Evolutionary conservation across 805 yeast species (phyloP).

Genomic region (Lachancea cidri): DNA sequence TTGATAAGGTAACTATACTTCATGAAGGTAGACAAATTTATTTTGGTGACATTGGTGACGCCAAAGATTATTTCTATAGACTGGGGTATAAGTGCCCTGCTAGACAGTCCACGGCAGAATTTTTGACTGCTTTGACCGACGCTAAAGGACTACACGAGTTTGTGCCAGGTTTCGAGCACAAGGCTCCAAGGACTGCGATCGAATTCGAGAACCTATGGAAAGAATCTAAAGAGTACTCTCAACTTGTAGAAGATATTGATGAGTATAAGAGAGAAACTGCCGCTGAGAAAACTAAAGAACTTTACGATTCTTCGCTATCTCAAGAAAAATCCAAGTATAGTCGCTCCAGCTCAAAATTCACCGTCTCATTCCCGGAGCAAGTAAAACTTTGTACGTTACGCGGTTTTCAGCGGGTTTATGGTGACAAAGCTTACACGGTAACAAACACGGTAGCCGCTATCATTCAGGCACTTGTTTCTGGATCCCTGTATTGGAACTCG

Average conservation of each 20-base stretch:
- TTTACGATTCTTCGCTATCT: conserved; percentile 27
- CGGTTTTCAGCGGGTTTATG: conserved; percentile 49
- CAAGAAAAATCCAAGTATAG: conserved; percentile 28
- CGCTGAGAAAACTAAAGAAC: conserved; percentile 33
- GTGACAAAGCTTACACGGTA: conserved; percentile 49
- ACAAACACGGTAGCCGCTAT: conserved; percentile 32
- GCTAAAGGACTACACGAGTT: conserved; percentile 40
- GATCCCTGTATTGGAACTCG: conserved; percentile 56
- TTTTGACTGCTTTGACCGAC: conserved; percentile 55
- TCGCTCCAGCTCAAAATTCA: conserved; percentile 21
- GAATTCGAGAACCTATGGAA: conserved; percentile 48
- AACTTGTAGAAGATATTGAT: conserved; percentile 42
- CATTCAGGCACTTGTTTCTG: conserved; percentile 54
- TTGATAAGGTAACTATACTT: conserved; percentile 49
- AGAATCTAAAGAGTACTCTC: conserved; percentile 36
- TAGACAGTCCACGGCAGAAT: conserved; percentile 60
- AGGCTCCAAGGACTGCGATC: conserved; percentile 51
- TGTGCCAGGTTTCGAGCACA: conserved; percentile 41
- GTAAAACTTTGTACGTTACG: conserved; percentile 44
- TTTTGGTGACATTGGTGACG: conserved; percentile 46
- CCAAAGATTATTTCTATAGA: conserved; percentile 46
- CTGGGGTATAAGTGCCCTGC: conserved; percentile 56
- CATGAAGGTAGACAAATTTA: conserved; percentile 53
- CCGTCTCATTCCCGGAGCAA: conserved; percentile 39
- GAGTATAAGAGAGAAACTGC: conserved; percentile 20